Conservation (phyloP, 108 stramenopile species). For the Nannochloropsis gaditana region DNA sequence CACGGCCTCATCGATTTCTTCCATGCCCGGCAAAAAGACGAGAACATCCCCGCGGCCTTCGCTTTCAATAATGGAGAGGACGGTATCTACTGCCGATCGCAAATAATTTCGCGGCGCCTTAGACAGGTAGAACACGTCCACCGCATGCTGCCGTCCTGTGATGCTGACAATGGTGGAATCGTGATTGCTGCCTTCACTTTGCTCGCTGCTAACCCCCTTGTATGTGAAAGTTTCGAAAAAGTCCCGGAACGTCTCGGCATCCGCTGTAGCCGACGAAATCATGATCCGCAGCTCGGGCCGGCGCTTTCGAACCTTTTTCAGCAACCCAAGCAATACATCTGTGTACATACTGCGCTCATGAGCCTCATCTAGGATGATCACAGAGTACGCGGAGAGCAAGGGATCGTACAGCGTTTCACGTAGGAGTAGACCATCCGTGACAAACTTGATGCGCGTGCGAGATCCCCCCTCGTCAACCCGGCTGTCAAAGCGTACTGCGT, state of each 20-base stretch:
- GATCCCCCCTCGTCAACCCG: conserved; percentile 23
- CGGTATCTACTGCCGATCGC: conserved; percentile 66
- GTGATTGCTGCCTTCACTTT: conserved; percentile 19
- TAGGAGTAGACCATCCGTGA: conserved; percentile 68
- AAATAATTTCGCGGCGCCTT: conserved; percentile 62
- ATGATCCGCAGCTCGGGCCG: conserved; percentile 51
- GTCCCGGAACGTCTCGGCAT: conserved; percentile 52
- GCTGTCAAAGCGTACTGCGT: conserved; percentile 54
- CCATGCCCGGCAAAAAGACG: conserved; percentile 82
- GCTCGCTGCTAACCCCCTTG: not conserved
- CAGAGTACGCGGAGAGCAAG: conserved; percentile 76
- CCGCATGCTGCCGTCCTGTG: conserved; percentile 56
- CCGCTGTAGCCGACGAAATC: conserved; percentile 51
- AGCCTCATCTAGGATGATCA: conserved; percentile 90
- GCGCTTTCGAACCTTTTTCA: conserved; percentile 61
- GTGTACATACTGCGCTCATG: conserved; percentile 83
- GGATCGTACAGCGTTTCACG: conserved; percentile 82
- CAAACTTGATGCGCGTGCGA: conserved; percentile 45
- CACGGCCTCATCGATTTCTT: conserved; percentile 78
- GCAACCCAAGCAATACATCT: conserved; percentile 77
- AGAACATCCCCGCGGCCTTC: conserved; percentile 69
- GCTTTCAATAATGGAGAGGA: conserved; percentile 60
- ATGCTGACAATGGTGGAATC: conserved; percentile 39
- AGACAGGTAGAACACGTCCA: conserved; percentile 73
- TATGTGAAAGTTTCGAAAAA: conserved; percentile 51